Conservation (phyloP, 2,329 filamentous ascomycete genomes). For the Uncinocarpus reesii region DNA sequence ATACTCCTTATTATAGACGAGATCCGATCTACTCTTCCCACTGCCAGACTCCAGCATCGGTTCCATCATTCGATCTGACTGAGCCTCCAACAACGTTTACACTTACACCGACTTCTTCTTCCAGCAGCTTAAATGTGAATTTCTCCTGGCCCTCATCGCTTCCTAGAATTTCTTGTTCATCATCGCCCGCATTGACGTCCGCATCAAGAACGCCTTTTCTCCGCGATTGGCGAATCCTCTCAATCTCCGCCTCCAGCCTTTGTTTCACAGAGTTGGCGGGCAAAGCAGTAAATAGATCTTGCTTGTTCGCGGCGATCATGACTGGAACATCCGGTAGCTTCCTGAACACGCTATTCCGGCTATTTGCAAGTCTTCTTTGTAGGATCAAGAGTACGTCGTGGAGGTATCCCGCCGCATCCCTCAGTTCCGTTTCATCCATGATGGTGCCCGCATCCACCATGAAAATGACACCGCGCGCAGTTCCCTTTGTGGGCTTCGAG, state of each 20-base stretch:
- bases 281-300: conserved; percentile 86
- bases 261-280: conserved; percentile 65
- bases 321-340: conserved; percentile 53
- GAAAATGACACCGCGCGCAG: conserved; percentile 61
- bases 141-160: conserved; percentile 66
- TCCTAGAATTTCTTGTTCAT: conserved; percentile 74
- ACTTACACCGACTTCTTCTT: conserved; percentile 64
- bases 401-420: conserved; percentile 69
- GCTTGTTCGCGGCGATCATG: conserved; percentile 85
- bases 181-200: conserved; percentile 48
- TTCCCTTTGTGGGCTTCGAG: conserved; percentile 26
- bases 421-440: conserved; percentile 40
- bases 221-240: conserved; percentile 62
- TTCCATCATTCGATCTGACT: conserved; percentile 47
- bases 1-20: conserved; percentile 46
- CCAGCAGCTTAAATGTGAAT: conserved; percentile 73
- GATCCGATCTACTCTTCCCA: conserved; percentile 90
- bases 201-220: conserved; percentile 76
- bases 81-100: conserved; percentile 65
- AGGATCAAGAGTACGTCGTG: conserved; percentile 78
- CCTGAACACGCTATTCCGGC: conserved; percentile 37
- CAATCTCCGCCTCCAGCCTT: conserved; percentile 69
- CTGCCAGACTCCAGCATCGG: conserved; percentile 54
- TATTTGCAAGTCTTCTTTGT: conserved; percentile 51
- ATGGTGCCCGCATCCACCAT: conserved; percentile 74